These are phyloP conservation scores for Penicillium robsamsonii DNA, from an alignment of 495 filamentous ascomycete species.

Conservation along the genomic window DNA sequence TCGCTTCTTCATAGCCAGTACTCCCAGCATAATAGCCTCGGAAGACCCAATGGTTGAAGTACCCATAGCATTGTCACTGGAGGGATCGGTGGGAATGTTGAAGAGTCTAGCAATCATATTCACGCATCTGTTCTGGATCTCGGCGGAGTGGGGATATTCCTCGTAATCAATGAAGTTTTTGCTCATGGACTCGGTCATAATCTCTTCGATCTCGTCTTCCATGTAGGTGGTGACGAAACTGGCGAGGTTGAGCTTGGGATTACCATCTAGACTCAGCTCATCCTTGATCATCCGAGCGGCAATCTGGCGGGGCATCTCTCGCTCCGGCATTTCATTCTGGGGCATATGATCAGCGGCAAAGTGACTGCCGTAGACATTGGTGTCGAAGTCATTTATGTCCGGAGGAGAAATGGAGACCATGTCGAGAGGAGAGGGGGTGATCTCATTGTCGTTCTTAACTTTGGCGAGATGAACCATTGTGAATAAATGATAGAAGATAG, in stretches of 20 bases:
- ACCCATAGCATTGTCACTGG: slow-evolving; percentile 63
- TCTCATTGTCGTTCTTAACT: slow-evolving; percentile 35
- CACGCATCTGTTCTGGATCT: slow-evolving; percentile 90
- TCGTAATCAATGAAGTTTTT: slow-evolving; percentile 97
- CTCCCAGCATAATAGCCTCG: slow-evolving; percentile 87
- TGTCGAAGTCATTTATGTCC: slow-evolving; percentile 59
- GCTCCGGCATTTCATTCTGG: slow-evolving; percentile 82
- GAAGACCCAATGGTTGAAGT: slow-evolving; percentile 84
- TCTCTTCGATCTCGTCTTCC: slow-evolving; percentile 87
- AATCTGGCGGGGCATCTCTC: slow-evolving; percentile 83
- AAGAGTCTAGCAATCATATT: slow-evolving; percentile 91
- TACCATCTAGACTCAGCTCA: slow-evolving; percentile 85
- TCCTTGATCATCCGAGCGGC: slow-evolving; percentile 96
- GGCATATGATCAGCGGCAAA: slow-evolving; percentile 79
- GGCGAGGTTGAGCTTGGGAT: slow-evolving; percentile 69
- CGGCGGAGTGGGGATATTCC: slow-evolving; percentile 83
- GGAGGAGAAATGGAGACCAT: slow-evolving; percentile 27
- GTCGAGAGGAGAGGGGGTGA: slow-evolving; percentile 24
- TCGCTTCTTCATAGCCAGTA: slow-evolving; percentile 91
- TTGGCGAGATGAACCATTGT: slow-evolving; percentile 40
- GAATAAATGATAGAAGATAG: neutral
- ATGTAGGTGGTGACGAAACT: slow-evolving; percentile 39
- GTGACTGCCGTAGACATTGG: slow-evolving; percentile 79
- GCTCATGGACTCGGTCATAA: slow-evolving; percentile 83
- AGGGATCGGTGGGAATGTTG: slow-evolving; percentile 59